Percentiles rank a stretch among this genome's conserved stretches.
Evolutionary conservation across 164 flowering plant genomes (phyloP).

Genomic region (Protea cynaroides): DNA sequence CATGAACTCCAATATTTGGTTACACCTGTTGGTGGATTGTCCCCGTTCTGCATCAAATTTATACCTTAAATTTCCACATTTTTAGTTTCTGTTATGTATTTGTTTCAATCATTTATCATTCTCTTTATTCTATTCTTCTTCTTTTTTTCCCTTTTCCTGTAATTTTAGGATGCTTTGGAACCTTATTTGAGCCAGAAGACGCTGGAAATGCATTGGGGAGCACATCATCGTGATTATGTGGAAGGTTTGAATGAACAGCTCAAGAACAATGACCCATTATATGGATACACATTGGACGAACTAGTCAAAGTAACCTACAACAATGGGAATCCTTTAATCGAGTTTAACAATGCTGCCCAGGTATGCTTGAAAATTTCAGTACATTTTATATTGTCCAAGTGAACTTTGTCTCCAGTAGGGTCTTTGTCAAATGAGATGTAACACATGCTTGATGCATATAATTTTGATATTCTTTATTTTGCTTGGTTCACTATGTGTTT

Average conservation of each 20-base stretch:
- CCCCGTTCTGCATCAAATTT: not conserved
- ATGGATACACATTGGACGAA: conserved; percentile 81
- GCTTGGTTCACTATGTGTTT: no score
- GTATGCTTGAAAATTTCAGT: conserved; percentile 21
- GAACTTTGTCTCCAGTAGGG: no score
- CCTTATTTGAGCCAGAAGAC: conserved; percentile 81
- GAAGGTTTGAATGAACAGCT: conserved; percentile 82
- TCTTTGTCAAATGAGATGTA: not conserved
- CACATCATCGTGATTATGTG: conserved; percentile 62
- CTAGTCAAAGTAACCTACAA: conserved; percentile 83
- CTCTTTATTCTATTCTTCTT: not conserved
- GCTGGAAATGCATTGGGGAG: conserved; percentile 88
- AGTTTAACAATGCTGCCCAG: conserved; percentile 89
- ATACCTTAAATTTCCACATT: not conserved
- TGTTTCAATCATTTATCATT: conserved; percentile 1
- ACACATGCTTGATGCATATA: not conserved
- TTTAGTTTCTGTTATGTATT: not conserved
- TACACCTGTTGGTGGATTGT: not conserved
- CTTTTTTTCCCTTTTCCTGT: conserved; percentile 1
- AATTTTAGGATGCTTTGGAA: conserved; percentile 79
- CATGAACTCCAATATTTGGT: not conserved
- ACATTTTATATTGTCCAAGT: not conserved
- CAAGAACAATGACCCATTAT: conserved; percentile 47
- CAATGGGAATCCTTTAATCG: conserved; percentile 81
- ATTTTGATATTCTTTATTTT: not conserved